phyloP scores from a whole-genome alignment of 116 monocot species.

The Dioscorea cayenensis region DNA sequence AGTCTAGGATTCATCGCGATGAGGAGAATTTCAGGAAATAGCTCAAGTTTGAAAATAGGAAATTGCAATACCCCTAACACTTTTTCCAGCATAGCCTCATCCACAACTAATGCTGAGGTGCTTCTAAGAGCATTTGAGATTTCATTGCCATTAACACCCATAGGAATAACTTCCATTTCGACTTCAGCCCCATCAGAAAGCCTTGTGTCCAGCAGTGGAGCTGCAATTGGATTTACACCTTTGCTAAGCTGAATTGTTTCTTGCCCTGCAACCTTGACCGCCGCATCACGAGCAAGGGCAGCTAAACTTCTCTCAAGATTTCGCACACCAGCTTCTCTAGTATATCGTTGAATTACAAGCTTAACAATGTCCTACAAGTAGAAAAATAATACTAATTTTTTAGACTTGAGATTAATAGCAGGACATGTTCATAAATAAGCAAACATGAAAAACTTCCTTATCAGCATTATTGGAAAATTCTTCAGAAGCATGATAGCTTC shows the following conservation, averaged over 20 bases:
- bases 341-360: conserved; percentile 82
- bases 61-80: conserved; percentile 77
- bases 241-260: conserved; percentile 51
- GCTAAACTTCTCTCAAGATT: conserved; percentile 85
- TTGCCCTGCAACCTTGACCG: conserved; percentile 85
- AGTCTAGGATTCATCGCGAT: conserved; percentile 1
- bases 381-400: no score
- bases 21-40: not conserved
- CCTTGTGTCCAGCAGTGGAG: conserved; percentile 60
- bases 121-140: conserved; percentile 51
- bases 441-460: no score
- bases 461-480: no score
- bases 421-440: no score
- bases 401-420: no score
- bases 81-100: conserved; percentile 90
- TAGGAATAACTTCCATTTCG: conserved; percentile 96
- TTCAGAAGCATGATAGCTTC: no score
- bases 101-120: conserved; percentile 47
- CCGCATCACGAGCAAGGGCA: conserved; percentile 87
- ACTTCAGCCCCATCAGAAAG: conserved; percentile 82
- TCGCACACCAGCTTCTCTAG: conserved; percentile 95
- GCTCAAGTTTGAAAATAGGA: not conserved
- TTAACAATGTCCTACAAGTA: conserved; percentile 58
- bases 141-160: conserved; percentile 60
- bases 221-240: conserved; percentile 47